Base-by-base conservation (phyloP, 257 asterid genomes). In the Verbena officinalis region DNA sequence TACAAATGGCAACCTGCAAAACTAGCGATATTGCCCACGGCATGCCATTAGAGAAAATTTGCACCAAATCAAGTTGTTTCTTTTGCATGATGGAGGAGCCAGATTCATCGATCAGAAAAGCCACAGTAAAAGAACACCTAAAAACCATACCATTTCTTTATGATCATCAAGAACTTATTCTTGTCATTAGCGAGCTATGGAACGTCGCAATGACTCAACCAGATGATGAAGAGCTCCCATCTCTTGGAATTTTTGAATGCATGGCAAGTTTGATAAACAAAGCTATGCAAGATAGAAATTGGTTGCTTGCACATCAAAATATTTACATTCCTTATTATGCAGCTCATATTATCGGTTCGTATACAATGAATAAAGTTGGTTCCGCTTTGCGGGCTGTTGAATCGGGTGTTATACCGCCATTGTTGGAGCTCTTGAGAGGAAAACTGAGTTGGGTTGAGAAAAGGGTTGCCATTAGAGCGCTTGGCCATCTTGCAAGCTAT, bases 371-470 rank as follows among this genome's bases (percentile, higher is more conserved):
- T 59, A 70, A 44, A 9, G 85, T 44, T 11, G 83, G 75, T 31
- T 72, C 46, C 22, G 89, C 96, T 0, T 67, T 39, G 9, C 70
- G 62, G 67, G 95, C 96, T 0, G 79, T 86, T 1, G 86, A 80
- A 2, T 79, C 91, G 0, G 95, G 95, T 5, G 87, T 78, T 0
- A 40, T 88, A 2, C 70, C 74, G 9, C 86, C 85, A 61, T 39
- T 91, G 27, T 4, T 91, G 82, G 95, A 84, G 70, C 94, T 91
- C 57, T 59, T 88, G 59, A 75, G 83, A 44, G 97, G 98, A 55
- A 75, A 81, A 57, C 83, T 86, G 88, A 86, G 85, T 48, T 88
- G 98, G 98, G 87, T 91, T 13, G 98, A 91, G 78, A 83, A 91
- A 71, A 84, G 98, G 79, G 98, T 88, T 3, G 85, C 96, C 14